These are phyloP conservation scores for Leccinum barrowsii DNA, from an alignment of 768 basidiomycete species.

Conservation along the genomic window DNA sequence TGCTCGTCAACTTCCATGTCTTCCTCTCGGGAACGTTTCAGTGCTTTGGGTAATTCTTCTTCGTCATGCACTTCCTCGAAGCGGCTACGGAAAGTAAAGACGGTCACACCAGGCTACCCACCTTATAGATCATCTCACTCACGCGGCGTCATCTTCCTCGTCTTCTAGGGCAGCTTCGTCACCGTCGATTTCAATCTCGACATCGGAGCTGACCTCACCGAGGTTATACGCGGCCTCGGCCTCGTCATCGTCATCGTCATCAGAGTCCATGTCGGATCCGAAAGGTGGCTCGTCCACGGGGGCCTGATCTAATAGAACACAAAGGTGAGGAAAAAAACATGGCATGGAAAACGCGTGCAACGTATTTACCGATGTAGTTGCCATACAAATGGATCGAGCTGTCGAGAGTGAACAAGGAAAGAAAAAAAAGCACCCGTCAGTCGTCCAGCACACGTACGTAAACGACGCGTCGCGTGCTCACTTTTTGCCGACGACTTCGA, in stretches of 20 bases:
- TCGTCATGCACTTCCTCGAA: slow-evolving; percentile 65
- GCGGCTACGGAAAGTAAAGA: slow-evolving; percentile 36
- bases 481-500: slow-evolving; percentile 83
- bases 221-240: slow-evolving; percentile 53
- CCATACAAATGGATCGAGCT: slow-evolving; percentile 78
- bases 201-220: slow-evolving; percentile 79
- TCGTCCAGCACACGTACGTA: not conserved
- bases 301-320: slow-evolving; percentile 21
- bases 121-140: slow-evolving; percentile 29
- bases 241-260: slow-evolving; percentile 32
- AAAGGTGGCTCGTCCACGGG: slow-evolving; percentile 36
- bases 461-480: slow-evolving; percentile 29
- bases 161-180: slow-evolving; percentile 54
- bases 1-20: slow-evolving; percentile 38
- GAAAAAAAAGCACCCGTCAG: slow-evolving; percentile 7
- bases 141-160: slow-evolving; percentile 36
- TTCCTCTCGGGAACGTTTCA: slow-evolving; percentile 75
- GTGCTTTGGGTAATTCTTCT: slow-evolving; percentile 36
- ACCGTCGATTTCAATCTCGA: slow-evolving; percentile 71
- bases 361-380: slow-evolving; percentile 69
- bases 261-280: slow-evolving; percentile 47
- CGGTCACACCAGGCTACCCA: not conserved
- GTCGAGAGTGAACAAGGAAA: not conserved
- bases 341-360: not conserved
- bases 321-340: not conserved